A percentile compares a stretch with the other conserved stretches of the same genome.
Conservation (phyloP, 768 basidiomycete genomes). For the Rhizopogon rudus region DNA sequence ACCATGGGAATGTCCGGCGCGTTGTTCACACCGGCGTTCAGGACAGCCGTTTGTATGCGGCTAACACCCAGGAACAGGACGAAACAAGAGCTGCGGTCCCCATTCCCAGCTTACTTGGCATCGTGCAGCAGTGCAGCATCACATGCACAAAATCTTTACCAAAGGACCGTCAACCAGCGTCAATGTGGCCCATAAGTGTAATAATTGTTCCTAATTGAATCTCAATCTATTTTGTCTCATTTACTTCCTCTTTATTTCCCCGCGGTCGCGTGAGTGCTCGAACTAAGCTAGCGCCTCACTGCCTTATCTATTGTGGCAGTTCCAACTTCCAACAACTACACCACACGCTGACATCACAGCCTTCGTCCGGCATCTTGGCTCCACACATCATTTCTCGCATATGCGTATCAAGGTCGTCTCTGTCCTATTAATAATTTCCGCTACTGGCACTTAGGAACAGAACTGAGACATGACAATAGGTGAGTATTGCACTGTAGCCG, state of each 20-base stretch:
- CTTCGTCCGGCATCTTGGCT: not conserved
- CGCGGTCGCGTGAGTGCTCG: not conserved
- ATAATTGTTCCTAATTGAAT: no score
- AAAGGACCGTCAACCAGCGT: not conserved
- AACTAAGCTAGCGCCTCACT: not conserved
- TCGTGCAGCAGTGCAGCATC: not conserved
- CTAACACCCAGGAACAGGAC: not conserved
- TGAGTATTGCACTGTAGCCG: no score
- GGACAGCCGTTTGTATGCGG: not conserved
- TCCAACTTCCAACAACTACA: not conserved
- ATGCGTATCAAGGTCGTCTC: not conserved
- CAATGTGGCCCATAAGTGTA: no score
- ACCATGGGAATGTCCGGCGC: not conserved
- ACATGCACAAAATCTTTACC: not conserved
- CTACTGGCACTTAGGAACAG: not conserved
- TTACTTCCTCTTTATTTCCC: no score
- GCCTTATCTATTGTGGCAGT: not conserved
- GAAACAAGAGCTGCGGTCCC: not conserved
- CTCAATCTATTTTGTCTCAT: not conserved
- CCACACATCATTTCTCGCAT: not conserved
- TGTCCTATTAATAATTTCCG: not conserved
- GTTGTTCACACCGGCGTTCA: not conserved
- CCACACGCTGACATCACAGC: not conserved
- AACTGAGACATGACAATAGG: not conserved
- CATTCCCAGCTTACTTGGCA: not conserved